A percentile compares a stretch with the other conserved stretches of the same genome.
Evolutionary conservation across 2,329 filamentous ascomycete genomes (phyloP).

Genomic region (Epichloe scottii): DNA sequence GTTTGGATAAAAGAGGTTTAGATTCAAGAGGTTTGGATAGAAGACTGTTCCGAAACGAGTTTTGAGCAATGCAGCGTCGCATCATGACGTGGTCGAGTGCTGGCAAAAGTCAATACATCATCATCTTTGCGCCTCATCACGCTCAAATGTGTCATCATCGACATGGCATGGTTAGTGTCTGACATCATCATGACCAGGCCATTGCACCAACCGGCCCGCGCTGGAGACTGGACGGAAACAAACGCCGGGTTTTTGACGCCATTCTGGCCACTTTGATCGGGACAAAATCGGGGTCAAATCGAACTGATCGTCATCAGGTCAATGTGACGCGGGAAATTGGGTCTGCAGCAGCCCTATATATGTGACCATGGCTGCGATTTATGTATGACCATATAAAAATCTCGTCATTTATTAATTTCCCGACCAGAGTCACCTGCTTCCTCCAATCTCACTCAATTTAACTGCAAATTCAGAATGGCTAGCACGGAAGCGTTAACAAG

Average conservation of each 20-base stretch:
- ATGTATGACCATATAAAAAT: neutral
- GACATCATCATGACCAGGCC: conserved; percentile 4
- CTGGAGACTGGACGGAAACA: neutral
- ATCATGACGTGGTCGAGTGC: neutral
- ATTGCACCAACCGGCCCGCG: neutral
- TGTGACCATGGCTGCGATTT: neutral
- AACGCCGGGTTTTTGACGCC: neutral
- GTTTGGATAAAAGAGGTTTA: too few relatives aligned
- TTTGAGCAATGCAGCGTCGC: neutral
- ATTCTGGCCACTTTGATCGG: neutral
- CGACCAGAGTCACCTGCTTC: neutral
- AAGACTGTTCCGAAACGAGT: too few relatives aligned
- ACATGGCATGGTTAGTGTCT: neutral
- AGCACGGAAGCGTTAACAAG: conserved; percentile 19
- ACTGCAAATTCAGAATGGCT: conserved; percentile 2
- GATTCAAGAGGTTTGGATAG: too few relatives aligned
- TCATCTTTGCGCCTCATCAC: neutral
- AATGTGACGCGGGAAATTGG: neutral
- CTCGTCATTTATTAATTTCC: neutral
- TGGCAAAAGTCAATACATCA: neutral
- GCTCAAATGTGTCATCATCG: neutral
- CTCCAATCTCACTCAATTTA: neutral
- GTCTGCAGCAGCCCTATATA: neutral
- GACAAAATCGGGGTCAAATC: neutral
- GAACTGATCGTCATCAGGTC: neutral